phyloP scores from a whole-genome alignment of 2,329 filamentous ascomycete species.

The Monosporascus sp. region DNA sequence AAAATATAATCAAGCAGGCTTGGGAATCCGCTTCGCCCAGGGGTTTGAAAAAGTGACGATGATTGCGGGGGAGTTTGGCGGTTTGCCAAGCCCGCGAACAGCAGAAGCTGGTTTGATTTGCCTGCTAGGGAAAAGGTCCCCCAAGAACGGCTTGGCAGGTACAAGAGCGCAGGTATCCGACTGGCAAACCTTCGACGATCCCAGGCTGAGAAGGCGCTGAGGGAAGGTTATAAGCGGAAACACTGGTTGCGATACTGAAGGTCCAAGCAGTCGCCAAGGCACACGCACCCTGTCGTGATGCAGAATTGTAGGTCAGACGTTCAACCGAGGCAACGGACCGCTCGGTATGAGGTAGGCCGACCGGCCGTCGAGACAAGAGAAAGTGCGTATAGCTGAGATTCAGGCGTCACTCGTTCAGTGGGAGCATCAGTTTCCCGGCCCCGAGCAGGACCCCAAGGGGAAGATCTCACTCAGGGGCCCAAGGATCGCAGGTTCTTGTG shows the following conservation, averaged over 20 bases:
- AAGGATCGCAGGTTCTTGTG: no score
- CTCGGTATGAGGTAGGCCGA: background rate
- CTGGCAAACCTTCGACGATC: background rate
- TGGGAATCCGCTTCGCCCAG: background rate
- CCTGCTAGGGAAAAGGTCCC: background rate
- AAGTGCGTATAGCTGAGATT: background rate
- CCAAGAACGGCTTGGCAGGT: no score
- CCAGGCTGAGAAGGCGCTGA: background rate
- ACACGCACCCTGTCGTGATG: background rate
- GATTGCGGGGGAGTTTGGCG: background rate
- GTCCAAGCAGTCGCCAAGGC: background rate
- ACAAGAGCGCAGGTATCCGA: background rate
- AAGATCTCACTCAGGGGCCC: no score
- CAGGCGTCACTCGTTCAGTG: background rate
- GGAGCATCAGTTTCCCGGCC: no score
- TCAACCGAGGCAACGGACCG: background rate
- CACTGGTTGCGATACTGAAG: background rate
- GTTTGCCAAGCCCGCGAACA: background rate
- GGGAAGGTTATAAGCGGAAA: no score
- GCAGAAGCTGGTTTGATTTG: background rate
- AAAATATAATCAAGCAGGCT: no score
- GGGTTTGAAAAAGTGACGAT: background rate
- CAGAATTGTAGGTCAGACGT: background rate
- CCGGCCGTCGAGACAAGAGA: background rate
- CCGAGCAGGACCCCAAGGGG: no score